phyloP scores from a whole-genome alignment of 2,329 filamentous ascomycete species.

The Lasiodiplodia theobromae region DNA sequence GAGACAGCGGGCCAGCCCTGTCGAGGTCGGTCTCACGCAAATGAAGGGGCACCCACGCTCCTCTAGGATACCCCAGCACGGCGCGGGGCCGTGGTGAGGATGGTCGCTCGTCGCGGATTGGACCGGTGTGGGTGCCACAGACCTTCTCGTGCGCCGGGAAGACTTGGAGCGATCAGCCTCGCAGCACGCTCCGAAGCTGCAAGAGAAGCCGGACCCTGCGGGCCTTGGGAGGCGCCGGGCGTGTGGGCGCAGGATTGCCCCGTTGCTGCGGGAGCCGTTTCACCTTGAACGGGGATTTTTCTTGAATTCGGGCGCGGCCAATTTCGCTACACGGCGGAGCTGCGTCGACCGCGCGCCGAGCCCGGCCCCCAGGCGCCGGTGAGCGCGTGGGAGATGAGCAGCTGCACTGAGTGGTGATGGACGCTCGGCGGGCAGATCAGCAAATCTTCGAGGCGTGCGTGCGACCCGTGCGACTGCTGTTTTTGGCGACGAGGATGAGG shows the following conservation, averaged over 20 bases:
- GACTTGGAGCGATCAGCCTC: constrained; percentile 8
- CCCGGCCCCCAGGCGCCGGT: not conserved
- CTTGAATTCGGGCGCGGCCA: constrained; percentile 18
- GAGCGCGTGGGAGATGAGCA: constrained; percentile 16
- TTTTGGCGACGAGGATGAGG: not conserved
- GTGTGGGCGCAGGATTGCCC: constrained; percentile 11
- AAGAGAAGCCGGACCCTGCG: constrained; percentile 24
- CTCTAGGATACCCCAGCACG: constrained; percentile 23
- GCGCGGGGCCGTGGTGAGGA: constrained; percentile 2
- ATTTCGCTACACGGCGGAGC: constrained; percentile 19
- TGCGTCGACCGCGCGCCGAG: constrained; percentile 13
- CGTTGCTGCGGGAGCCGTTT: constrained; percentile 25
- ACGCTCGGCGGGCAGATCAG: constrained; percentile 19
- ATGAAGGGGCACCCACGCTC: constrained; percentile 29
- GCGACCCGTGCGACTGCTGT: not conserved
- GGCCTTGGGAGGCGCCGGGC: constrained; percentile 6
- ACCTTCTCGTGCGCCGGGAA: constrained; percentile 11
- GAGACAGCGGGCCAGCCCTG: constrained; percentile 25
- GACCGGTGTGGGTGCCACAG: not conserved
- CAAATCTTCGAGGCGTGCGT: constrained; percentile 6
- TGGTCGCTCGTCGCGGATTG: constrained; percentile 1
- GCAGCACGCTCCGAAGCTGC: constrained; percentile 21
- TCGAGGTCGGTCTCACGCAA: constrained; percentile 29
- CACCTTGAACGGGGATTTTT: constrained; percentile 23
- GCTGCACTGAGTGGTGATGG: not conserved